phyloP scores from a whole-genome alignment of 78 protist species.

The Anaeramoeba flamelloides region DNA sequence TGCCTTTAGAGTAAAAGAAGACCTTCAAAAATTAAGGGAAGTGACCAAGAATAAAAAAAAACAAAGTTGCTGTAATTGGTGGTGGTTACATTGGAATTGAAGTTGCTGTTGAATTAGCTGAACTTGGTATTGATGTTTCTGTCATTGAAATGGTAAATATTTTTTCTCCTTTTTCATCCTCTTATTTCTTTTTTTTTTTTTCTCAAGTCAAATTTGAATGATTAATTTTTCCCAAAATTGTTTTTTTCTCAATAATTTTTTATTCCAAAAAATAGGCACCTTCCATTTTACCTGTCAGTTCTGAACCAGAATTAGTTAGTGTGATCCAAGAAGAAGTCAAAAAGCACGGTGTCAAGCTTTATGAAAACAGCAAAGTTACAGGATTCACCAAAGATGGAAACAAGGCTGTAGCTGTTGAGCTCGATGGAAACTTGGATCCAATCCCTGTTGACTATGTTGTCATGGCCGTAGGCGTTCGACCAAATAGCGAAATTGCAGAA shows the following conservation, averaged over 20 bases:
- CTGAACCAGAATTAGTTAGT: neutral
- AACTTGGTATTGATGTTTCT: neutral
- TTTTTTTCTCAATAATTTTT: no score
- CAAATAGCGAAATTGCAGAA: neutral
- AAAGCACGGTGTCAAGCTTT: neutral
- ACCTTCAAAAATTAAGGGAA: neutral
- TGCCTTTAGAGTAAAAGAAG: neutral
- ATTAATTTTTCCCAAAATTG: neutral
- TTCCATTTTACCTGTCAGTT: neutral
- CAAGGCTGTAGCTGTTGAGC: neutral
- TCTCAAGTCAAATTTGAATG: neutral
- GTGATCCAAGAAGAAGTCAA: neutral
- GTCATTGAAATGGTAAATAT: neutral
- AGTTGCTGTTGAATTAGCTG: neutral
- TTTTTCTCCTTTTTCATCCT: neutral
- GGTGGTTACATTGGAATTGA: conserved; percentile 1
- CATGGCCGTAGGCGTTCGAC: neutral
- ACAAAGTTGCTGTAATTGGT: neutral
- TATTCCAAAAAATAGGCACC: neutral
- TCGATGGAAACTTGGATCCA: neutral
- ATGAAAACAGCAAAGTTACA: neutral
- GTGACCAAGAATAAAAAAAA: neutral
- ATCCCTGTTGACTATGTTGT: neutral
- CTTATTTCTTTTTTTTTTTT: neutral
- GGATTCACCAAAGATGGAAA: neutral